Evolutionary conservation across 768 basidiomycete genomes (phyloP).

Genomic region (Hydnomerulius pinastri): DNA sequence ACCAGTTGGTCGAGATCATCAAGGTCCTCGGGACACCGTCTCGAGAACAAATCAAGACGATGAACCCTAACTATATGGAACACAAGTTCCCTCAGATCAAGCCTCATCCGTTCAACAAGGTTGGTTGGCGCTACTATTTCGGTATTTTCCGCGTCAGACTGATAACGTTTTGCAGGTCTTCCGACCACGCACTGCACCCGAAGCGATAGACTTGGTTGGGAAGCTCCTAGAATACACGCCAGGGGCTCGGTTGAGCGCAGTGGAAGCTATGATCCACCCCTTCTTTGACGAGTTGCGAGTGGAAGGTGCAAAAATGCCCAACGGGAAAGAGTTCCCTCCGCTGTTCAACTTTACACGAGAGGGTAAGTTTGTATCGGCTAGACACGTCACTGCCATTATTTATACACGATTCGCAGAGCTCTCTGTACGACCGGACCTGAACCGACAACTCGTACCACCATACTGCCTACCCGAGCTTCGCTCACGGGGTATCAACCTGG

Average conservation of each 20-base stretch:
- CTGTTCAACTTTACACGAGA: slow-evolving; percentile 96
- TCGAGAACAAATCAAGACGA: slow-evolving; percentile 99
- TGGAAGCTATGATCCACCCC: slow-evolving; percentile 90
- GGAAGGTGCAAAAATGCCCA: slow-evolving; percentile 93
- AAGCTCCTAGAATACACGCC: slow-evolving; percentile 99
- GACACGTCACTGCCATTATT: slow-evolving; percentile 3
- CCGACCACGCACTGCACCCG: slow-evolving; percentile 93
- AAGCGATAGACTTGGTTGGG: slow-evolving; percentile 94
- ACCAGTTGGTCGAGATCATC: slow-evolving; percentile 99
- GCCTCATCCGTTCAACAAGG: slow-evolving; percentile 99
- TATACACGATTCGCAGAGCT: slow-evolving; percentile 61
- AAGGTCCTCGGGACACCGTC: slow-evolving; percentile 99
- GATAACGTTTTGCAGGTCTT: slow-evolving; percentile 69
- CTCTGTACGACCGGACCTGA: slow-evolving; percentile 94
- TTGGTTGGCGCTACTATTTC: slow-evolving; percentile 27
- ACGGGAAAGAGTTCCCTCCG: slow-evolving; percentile 92
- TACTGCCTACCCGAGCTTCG: slow-evolving; percentile 89
- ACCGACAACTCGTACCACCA: slow-evolving; percentile 85
- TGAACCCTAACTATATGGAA: slow-evolving; percentile 99
- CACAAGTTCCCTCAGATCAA: slow-evolving; percentile 99
- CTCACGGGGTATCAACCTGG: slow-evolving; percentile 82
- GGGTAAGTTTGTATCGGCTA: slow-evolving; percentile 54
- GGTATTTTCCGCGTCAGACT: slow-evolving; percentile 11
- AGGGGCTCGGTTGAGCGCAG: slow-evolving; percentile 82
- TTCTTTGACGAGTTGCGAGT: slow-evolving; percentile 97